Percentiles rank a stretch among this genome's conserved stretches.
Conservation (phyloP, 148 eudicot species). For the Agrostemma githago region DNA sequence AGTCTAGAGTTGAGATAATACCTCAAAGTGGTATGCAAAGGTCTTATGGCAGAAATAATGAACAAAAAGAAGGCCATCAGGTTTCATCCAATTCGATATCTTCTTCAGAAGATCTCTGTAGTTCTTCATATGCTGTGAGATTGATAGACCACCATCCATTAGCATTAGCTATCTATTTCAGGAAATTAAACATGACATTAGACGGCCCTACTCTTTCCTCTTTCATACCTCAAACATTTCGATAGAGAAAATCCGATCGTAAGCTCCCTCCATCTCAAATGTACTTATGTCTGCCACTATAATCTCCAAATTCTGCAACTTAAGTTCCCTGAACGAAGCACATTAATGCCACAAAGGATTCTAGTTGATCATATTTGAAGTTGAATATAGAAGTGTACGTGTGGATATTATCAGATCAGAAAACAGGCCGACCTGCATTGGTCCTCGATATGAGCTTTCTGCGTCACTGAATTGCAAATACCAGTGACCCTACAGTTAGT, state of each 20-base stretch:
- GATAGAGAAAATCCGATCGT: constrained; percentile 80
- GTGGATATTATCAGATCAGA: background rate
- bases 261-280: constrained; percentile 78
- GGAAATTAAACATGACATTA: background rate
- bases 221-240: constrained; percentile 91
- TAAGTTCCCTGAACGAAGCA: constrained; percentile 45
- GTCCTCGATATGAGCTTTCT: constrained; percentile 74
- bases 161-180: background rate
- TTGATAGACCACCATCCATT: background rate
- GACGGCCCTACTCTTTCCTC: background rate
- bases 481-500: constrained; percentile 75
- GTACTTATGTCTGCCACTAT: constrained; percentile 81
- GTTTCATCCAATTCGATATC: constrained; percentile 86
- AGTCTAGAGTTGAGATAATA: constrained; percentile 18
- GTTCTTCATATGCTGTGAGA: constrained; percentile 88
- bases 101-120: constrained; percentile 81
- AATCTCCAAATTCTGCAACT: constrained; percentile 76
- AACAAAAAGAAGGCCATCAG: constrained; percentile 75
- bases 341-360: background rate
- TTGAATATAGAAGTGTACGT: background rate
- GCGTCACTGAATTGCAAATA: constrained; percentile 87
- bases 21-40: constrained; percentile 95
- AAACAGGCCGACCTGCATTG: constrained; percentile 49
- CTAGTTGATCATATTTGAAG: background rate
- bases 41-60: constrained; percentile 92